Percentiles rank a stretch among this genome's conserved stretches.
These are phyloP conservation scores for Phytophthora meadii DNA, from an alignment of 352 stramenopile species.

Conservation along the genomic window DNA sequence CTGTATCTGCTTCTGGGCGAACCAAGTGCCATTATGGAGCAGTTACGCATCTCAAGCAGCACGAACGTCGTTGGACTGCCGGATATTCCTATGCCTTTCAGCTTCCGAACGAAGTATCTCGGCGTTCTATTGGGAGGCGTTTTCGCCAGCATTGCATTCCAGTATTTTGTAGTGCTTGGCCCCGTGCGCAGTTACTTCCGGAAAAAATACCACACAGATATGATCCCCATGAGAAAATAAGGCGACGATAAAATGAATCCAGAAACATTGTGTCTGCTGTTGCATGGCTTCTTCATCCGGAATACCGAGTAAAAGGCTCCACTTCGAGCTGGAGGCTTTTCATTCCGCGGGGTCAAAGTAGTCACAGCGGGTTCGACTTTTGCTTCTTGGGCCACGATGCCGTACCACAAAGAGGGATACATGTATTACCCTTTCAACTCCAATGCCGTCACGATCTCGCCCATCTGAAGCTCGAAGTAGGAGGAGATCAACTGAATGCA, in stretches of 20 bases:
- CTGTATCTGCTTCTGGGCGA: conserved; percentile 52
- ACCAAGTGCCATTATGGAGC: conserved; percentile 48
- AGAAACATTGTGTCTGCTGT: too few species aligned
- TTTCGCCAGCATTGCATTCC: conserved; percentile 34
- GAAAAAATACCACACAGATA: conserved; percentile 42
- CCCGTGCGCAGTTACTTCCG: conserved; percentile 46
- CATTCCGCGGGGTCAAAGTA: too few species aligned
- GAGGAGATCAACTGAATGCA: too few species aligned
- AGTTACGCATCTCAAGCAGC: conserved; percentile 59
- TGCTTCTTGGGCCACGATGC: neutral
- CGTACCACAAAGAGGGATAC: too few species aligned
- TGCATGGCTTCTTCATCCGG: too few species aligned
- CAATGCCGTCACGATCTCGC: too few species aligned
- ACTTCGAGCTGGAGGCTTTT: too few species aligned
- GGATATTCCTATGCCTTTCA: conserved; percentile 49
- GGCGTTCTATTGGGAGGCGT: conserved; percentile 41
- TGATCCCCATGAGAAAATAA: conserved; percentile 43
- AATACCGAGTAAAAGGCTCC: too few species aligned
- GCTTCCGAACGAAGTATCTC: conserved; percentile 48
- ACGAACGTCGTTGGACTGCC: conserved; percentile 61
- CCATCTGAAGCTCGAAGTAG: too few species aligned
- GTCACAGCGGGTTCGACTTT: neutral
- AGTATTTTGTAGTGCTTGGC: conserved; percentile 48
- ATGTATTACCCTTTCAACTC: too few species aligned
- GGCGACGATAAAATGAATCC: too few species aligned